phyloP scores from a whole-genome alignment of 139 green algal genomes.

The Chlamydomonas sp. region DNA sequence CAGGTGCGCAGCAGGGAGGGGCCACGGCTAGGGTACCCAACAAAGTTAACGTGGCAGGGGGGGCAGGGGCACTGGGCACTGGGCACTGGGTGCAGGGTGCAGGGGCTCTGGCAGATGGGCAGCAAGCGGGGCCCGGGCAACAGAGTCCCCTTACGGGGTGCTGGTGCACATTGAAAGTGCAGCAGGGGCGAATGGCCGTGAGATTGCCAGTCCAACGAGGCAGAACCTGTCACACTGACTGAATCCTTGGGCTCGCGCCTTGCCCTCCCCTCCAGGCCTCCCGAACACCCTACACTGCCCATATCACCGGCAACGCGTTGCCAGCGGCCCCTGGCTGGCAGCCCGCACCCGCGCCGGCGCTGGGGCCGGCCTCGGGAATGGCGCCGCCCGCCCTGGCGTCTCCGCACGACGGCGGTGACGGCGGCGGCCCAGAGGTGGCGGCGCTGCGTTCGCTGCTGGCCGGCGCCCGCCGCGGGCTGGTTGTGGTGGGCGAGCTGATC shows the following conservation, averaged over 20 bases:
- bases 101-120: too few species aligned
- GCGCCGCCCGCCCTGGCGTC: neutral
- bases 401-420: neutral
- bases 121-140: too few species aligned
- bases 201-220: too few species aligned
- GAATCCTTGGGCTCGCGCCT: neutral
- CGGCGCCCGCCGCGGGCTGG: slow-evolving; percentile 64
- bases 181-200: too few species aligned
- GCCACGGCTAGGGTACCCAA: neutral
- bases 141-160: too few species aligned
- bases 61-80: neutral
- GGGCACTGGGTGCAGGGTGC: too few species aligned
- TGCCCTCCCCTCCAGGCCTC: neutral
- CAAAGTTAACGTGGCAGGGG: neutral
- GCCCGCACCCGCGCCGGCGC: neutral
- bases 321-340: neutral
- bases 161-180: too few species aligned
- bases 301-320: slow-evolving; percentile 7
- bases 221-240: too few species aligned
- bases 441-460: slow-evolving; percentile 44
- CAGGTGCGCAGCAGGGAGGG: neutral
- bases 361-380: too few species aligned
- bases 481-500: slow-evolving; percentile 84
- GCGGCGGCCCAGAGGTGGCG: slow-evolving; percentile 7
- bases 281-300: slow-evolving; percentile 32